Evolutionary conservation across 495 filamentous ascomycete species (phyloP).

Genomic region (Mycothermus thermophilus): DNA sequence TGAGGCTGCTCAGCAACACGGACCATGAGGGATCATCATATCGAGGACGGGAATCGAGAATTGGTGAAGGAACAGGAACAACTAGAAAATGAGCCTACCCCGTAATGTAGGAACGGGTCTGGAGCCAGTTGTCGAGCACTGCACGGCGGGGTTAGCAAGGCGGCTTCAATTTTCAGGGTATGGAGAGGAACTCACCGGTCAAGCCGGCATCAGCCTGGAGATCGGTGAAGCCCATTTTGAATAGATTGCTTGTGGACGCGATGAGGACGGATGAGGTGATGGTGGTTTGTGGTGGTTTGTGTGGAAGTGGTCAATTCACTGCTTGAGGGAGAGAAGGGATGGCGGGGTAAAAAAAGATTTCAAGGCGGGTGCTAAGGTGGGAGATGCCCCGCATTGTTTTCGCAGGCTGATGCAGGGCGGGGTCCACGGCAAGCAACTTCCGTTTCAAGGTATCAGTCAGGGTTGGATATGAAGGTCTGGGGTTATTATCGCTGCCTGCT

Average conservation of each 20-base stretch:
- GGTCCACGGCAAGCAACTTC: too few species aligned
- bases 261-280: slow-evolving; percentile 1
- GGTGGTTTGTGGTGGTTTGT: slow-evolving; percentile 5
- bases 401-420: slow-evolving; percentile 5
- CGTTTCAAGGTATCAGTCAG: too few species aligned
- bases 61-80: slow-evolving; percentile 1
- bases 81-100: slow-evolving; percentile 48
- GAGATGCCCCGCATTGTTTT: slow-evolving; percentile 1
- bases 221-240: slow-evolving; percentile 87
- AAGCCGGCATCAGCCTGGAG: slow-evolving; percentile 77
- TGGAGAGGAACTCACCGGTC: slow-evolving; percentile 45
- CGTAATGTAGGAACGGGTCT: slow-evolving; percentile 82
- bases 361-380: slow-evolving; percentile 3
- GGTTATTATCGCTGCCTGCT: too few species aligned
- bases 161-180: not conserved
- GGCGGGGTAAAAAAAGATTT: slow-evolving; percentile 15
- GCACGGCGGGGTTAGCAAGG: slow-evolving; percentile 4
- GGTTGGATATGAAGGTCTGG: too few species aligned
- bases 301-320: too few species aligned
- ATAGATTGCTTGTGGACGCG: slow-evolving; percentile 3
- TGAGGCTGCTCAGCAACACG: slow-evolving; percentile 99
- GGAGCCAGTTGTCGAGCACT: slow-evolving; percentile 90
- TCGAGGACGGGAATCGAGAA: slow-evolving; percentile 24
- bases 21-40: slow-evolving; percentile 82
- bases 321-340: too few species aligned